Base-by-base conservation (phyloP, 768 basidiomycete species). In the Lyophyllum semitale region DNA sequence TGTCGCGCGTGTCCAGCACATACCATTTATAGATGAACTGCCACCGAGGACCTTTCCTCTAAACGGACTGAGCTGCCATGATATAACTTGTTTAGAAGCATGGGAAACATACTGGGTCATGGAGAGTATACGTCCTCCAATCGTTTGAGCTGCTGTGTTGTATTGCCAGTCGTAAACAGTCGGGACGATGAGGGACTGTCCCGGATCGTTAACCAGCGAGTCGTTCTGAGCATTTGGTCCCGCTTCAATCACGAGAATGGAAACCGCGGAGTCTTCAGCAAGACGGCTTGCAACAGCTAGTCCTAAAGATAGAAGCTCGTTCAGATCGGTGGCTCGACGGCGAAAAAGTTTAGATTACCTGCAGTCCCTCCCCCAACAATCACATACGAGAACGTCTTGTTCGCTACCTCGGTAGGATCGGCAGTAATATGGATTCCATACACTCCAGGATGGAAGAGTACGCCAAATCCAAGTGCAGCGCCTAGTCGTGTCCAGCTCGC, bases 1-100 rank as follows among this genome's bases (percentile, higher is more conserved):
- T n/a, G n/a, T n/a, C n/a, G n/a, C n/a, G n/a, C n/a, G n/a, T n/a
- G n/a, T n/a, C n/a, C n/a, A n/a, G n/a, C n/a, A n/a, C n/a, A n/a
- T n/a, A n/a, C n/a, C n/a, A n/a, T n/a, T n/a, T n/a, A n/a, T n/a
- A n/a, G 58, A 53, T n/a, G 60, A 62, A n/a, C 60, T 62, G 17
- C 60, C 60, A 4, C 60, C 60, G 0, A 62, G 42, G 8, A 57
- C 60, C 27, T 62, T 62, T 3, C 60, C 60, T 42, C 60, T 62
- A 37, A 11, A 23, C 1, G 1, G 7, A n/a, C 6, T 23, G 0
- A 8, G 17, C 40, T 23, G 18, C 13, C 22, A 8, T 48, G 35
- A 6, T n/a, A 17, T 48, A 41, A 22, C 38, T 33, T 35, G 13
- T 22, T 8, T 33, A 25, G 8, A 4, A 11, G 9, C n/a, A n/a